Percentiles rank a stretch among this genome's conserved stretches.
These are phyloP conservation scores for Phytophthora nicotianae DNA, from an alignment of 352 stramenopile genomes.

Conservation along the genomic window DNA sequence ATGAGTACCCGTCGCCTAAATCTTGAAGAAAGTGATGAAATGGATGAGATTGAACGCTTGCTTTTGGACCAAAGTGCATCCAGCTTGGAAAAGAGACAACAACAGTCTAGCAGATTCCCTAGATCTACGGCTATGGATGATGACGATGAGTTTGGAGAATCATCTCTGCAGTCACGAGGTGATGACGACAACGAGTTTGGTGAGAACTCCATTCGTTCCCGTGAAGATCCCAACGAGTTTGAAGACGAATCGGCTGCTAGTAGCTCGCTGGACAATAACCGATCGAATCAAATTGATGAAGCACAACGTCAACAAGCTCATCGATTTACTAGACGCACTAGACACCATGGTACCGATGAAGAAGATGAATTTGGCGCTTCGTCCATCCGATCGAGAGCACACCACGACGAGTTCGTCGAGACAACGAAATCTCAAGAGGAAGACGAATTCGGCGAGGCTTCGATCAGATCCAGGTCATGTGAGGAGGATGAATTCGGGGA, in stretches of 20 bases:
- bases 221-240: not conserved
- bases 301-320: not conserved
- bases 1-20: constrained; percentile 14
- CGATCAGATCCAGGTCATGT: not conserved
- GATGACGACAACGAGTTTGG: constrained; percentile 7
- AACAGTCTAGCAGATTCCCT: not conserved
- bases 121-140: not conserved
- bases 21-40: constrained; percentile 38
- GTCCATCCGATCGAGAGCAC: not conserved
- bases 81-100: not conserved
- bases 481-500: constrained; percentile 7
- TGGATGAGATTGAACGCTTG: constrained; percentile 38
- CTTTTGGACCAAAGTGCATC: constrained; percentile 28
- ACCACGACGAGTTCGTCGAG: not conserved
- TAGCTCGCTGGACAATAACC: not conserved
- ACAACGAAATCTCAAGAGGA: not conserved
- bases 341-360: not conserved
- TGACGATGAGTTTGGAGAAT: constrained; percentile 2
- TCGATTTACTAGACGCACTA: not conserved
- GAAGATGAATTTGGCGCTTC: not conserved
- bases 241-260: not conserved
- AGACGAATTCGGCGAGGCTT: not conserved
- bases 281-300: not conserved
- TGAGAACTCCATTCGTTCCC: not conserved
- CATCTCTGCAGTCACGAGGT: not conserved